Evolutionary conservation across 257 asterid species (phyloP), one percentile per base, ranked within the genome.

Genomic region (Solanum bulbocastanum): DNA sequence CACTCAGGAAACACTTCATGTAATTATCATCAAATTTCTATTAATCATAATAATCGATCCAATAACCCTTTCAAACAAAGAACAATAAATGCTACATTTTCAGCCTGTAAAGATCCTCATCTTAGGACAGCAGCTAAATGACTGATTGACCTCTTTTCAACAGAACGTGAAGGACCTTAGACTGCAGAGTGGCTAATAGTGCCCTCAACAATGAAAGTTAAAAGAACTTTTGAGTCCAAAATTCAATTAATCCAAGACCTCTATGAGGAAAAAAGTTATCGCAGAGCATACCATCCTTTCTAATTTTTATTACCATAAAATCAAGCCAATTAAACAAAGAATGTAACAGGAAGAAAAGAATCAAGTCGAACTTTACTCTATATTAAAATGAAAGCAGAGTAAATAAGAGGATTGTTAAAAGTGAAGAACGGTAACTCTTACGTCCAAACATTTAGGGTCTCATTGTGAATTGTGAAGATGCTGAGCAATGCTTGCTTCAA

Each of bases 381-480:
- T 76, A 3, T 39, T 39, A 78, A 42, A 32, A 75, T 23, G 83
- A 23, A 75, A 32, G 78, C n/a, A 4, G 16, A 20, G 3, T 35
- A 10, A 10, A 35, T 46, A 46, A 6, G 13, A n/a, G 49, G 81
- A 79, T 58, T 89, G 6, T 49, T 86, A 56, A 86, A 71, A 42
- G 69, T 20, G 46, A 52, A 32, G 68, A 66, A 9, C 3, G 25
- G 30, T 58, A 89, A 86, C 27, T 25, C 99, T 92, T 94, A 95
- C 99, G 99, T 96, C 99, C 99, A 97, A 85, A 97, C 94, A 72
- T 97, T 97, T 87, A 97, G 96, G 88, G 99, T 96, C 94, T 97
- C 99, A 76, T 97, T 97, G 90, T 96, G 99, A 92, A 97, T 94
- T 86, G 94, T 88, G 83, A 97, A 97, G n/a, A 94, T 89, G 91